Conservation (phyloP, 106 monocot genomes). For the Alisma plantagoaquatica region DNA sequence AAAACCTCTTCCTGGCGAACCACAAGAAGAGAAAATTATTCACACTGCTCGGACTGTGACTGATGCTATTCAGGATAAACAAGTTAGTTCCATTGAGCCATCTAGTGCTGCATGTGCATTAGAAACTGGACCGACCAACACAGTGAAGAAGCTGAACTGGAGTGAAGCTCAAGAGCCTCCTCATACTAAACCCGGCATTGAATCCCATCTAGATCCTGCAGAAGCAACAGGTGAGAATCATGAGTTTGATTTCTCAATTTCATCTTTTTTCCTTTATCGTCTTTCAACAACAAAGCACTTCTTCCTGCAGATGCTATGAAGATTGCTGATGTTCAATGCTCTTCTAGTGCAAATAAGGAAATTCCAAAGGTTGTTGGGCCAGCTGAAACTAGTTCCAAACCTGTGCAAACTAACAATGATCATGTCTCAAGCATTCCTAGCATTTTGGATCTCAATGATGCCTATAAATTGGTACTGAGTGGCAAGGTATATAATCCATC, state of each 20-base stretch:
- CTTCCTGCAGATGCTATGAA: constrained; percentile 10
- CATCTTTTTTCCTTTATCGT: neutral
- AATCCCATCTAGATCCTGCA: constrained; percentile 8
- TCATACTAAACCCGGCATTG: constrained; percentile 1
- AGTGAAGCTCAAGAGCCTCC: constrained; percentile 6
- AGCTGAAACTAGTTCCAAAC: constrained; percentile 7
- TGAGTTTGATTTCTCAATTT: constrained; percentile 1
- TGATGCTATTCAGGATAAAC: no score
- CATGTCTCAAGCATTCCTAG: constrained; percentile 8
- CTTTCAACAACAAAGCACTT: neutral
- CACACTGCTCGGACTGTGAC: no score
- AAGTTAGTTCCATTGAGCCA: constrained; percentile 2
- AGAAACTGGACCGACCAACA: constrained; percentile 9
- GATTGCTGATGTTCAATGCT: constrained; percentile 3
- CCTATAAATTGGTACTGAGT: constrained; percentile 44
- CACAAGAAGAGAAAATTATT: no score
- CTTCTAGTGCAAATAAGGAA: constrained; percentile 14
- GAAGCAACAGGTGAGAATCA: neutral
- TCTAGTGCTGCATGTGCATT: constrained; percentile 7
- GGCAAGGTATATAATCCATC: no score
- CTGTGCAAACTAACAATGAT: constrained; percentile 6
- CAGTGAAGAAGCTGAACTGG: constrained; percentile 36
- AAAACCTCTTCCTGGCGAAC: no score
- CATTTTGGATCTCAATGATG: constrained; percentile 56
- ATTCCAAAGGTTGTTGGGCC: constrained; percentile 8